Percentiles rank a stretch among this genome's conserved stretches.
Conservation (phyloP, 805 yeast species). For the Candida oleophila region DNA sequence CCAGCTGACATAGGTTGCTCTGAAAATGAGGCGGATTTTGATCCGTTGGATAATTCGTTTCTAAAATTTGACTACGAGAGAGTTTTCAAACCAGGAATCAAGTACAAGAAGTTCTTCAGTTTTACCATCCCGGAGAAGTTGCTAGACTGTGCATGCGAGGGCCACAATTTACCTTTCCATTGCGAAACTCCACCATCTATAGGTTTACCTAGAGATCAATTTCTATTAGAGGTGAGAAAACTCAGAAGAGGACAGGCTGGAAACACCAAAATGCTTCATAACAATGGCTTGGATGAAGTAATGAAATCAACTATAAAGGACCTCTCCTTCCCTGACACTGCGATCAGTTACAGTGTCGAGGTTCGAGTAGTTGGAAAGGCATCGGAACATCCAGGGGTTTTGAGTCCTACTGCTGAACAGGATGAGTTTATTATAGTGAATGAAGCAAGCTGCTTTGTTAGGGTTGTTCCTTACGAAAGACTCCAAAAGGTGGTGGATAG, state of each 20-base stretch:
- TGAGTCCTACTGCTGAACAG: conserved; percentile 2
- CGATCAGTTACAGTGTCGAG: conserved; percentile 28
- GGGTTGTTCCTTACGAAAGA: conserved; percentile 19
- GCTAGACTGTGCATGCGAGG: conserved; percentile 28
- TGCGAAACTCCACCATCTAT: conserved; percentile 22
- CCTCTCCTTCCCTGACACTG: conserved; percentile 25
- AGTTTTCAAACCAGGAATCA: conserved; percentile 18
- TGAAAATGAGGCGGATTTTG: conserved; percentile 10
- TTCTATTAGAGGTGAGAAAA: conserved; percentile 18
- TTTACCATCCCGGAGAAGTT: conserved; percentile 25
- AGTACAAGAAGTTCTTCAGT: conserved; percentile 27
- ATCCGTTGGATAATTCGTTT: conserved; percentile 19
- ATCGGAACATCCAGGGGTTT: conserved; percentile 17
- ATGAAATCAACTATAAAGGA: conserved; percentile 18
- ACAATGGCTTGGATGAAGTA: conserved; percentile 6
- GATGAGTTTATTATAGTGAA: conserved; percentile 25
- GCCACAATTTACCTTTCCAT: conserved; percentile 23
- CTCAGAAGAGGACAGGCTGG: conserved; percentile 8
- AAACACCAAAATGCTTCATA: background rate
- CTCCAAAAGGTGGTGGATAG: conserved; percentile 2
- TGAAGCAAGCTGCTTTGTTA: conserved; percentile 20
- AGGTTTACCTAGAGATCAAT: conserved; percentile 25
- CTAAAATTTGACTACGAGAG: conserved; percentile 17
- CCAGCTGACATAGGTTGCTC: conserved; percentile 18
- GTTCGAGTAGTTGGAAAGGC: conserved; percentile 24